phyloP scores from a whole-genome alignment of 768 basidiomycete genomes.

The Collybia nuda region DNA sequence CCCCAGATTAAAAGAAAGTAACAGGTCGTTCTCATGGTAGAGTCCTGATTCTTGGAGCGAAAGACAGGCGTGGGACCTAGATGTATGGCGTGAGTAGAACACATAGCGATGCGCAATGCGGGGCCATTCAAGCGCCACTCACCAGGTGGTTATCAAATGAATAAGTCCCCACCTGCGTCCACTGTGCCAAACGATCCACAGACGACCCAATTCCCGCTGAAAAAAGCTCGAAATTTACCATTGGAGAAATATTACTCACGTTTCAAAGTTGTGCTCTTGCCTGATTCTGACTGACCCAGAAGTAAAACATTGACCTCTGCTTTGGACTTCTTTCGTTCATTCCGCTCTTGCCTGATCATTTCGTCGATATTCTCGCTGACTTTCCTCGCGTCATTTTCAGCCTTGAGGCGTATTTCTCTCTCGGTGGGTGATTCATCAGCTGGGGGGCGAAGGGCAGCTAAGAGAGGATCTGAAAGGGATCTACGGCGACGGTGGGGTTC shows the following conservation, averaged over 20 bases:
- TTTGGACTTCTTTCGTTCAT: slow-evolving; percentile 56
- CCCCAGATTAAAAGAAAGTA: too few species aligned
- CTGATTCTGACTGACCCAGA: slow-evolving; percentile 87
- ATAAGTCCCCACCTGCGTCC: neutral
- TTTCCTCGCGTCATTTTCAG: slow-evolving; percentile 70
- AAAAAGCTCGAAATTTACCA: slow-evolving; percentile 5
- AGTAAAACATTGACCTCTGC: slow-evolving; percentile 75
- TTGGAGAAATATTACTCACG: slow-evolving; percentile 53
- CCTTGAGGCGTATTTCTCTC: slow-evolving; percentile 61
- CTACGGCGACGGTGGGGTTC: slow-evolving; percentile 35
- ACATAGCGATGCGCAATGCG: slow-evolving; percentile 7
- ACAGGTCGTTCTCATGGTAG: too few species aligned
- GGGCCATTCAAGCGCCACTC: slow-evolving; percentile 8
- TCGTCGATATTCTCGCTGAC: slow-evolving; percentile 80
- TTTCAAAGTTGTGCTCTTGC: slow-evolving; percentile 86
- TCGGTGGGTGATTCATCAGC: slow-evolving; percentile 68
- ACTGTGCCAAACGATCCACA: neutral
- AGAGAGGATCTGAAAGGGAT: slow-evolving; percentile 68
- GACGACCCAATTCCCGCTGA: slow-evolving; percentile 6
- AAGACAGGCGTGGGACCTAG: slow-evolving; percentile 13
- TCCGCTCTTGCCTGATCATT: slow-evolving; percentile 66
- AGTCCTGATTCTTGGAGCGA: neutral
- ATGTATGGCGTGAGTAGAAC: slow-evolving; percentile 11
- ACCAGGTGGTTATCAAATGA: slow-evolving; percentile 7
- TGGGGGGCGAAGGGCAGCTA: slow-evolving; percentile 67